Percentiles rank a stretch among this genome's conserved stretches.
phyloP scores from a whole-genome alignment of 164 flowering plant species.

The Sextonia rubra region DNA sequence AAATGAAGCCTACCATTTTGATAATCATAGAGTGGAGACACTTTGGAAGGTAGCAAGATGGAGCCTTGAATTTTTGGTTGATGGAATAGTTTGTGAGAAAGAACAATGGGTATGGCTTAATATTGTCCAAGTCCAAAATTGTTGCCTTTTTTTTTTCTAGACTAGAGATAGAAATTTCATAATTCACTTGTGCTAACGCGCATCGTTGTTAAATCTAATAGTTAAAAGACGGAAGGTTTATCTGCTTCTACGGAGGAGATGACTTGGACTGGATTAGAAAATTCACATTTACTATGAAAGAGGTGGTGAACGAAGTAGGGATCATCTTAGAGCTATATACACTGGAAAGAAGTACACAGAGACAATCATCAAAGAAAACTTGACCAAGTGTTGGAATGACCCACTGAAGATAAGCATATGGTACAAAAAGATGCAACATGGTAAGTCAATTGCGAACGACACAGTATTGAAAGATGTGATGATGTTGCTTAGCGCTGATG shows the following conservation, averaged over 20 bases:
- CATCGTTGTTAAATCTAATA: not conserved
- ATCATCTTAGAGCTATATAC: constrained; percentile 33
- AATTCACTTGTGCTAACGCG: not conserved
- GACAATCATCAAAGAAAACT: constrained; percentile 13
- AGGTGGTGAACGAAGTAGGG: constrained; percentile 8
- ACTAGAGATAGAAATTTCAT: not conserved
- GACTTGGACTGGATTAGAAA: constrained; percentile 36
- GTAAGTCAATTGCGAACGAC: constrained; percentile 32
- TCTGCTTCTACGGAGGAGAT: constrained; percentile 46
- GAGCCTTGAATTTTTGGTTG: constrained; percentile 32
- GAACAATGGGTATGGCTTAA: constrained; percentile 26
- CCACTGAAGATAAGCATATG: constrained; percentile 39
- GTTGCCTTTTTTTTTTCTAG: no score
- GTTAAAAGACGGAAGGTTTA: constrained; percentile 20
- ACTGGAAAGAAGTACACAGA: constrained; percentile 32
- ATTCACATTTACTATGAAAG: constrained; percentile 22
- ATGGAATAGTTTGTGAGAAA: constrained; percentile 23
- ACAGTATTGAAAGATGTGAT: constrained; percentile 43
- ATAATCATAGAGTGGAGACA: constrained; percentile 16
- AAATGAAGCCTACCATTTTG: constrained; percentile 32
- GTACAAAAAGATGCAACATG: constrained; percentile 42
- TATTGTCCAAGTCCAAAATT: not conserved
- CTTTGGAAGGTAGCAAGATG: constrained; percentile 31
- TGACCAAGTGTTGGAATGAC: constrained; percentile 28
- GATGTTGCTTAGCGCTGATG: constrained; percentile 47